A percentile compares a stretch with the other conserved stretches of the same genome.
Evolutionary conservation across 1,139 yeast species (phyloP).

Genomic region (Suhomyces panamericanus): DNA sequence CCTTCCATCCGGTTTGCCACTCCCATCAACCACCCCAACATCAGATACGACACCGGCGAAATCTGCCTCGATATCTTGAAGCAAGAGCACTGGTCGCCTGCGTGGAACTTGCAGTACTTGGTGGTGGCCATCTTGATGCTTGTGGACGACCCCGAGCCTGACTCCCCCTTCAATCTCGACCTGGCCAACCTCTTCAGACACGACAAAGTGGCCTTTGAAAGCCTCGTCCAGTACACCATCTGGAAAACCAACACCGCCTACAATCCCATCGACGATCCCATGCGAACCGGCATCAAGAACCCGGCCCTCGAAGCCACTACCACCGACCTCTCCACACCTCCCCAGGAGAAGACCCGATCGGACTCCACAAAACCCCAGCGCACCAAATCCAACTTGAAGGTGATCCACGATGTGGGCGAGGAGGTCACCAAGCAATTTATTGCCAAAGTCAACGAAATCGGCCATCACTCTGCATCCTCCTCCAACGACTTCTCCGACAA

Average conservation of each 20-base stretch:
- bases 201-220: constrained; percentile 56
- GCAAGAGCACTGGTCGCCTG: constrained; percentile 76
- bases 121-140: constrained; percentile 70
- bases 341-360: constrained; percentile 5
- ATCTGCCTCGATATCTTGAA: constrained; percentile 79
- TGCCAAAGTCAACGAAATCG: constrained; percentile 26
- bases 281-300: constrained; percentile 9
- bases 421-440: constrained; percentile 26
- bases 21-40: constrained; percentile 75
- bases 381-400: constrained; percentile 17
- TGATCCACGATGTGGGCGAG: constrained; percentile 26
- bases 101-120: constrained; percentile 77
- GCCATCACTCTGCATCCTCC: constrained; percentile 15
- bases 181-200: constrained; percentile 72
- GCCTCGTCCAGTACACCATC: constrained; percentile 63
- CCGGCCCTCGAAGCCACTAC: not conserved
- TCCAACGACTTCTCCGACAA: constrained; percentile 16
- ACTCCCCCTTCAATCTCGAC: constrained; percentile 82
- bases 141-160: constrained; percentile 77
- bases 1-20: constrained; percentile 64
- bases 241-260: constrained; percentile 36
- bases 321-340: constrained; percentile 2
- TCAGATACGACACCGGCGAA: constrained; percentile 59
- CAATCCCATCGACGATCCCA: constrained; percentile 6
- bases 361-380: not conserved